Conservation (phyloP, 2,329 filamentous ascomycete species). For the Fusarium piperis region DNA sequence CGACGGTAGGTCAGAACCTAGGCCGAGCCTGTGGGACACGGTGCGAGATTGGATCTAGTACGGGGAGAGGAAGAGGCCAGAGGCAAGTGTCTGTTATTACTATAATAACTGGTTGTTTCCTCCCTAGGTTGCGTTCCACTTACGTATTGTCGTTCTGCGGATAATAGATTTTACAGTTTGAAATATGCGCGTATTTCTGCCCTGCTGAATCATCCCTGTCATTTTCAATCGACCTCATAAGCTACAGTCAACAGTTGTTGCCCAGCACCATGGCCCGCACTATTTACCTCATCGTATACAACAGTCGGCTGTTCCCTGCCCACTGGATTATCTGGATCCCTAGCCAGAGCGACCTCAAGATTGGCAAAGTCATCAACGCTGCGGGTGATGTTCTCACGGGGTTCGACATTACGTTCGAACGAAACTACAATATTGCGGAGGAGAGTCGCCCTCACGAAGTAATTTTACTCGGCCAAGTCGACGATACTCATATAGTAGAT, state of each 20-base stretch:
- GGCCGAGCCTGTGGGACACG: not conserved
- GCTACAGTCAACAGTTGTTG: not conserved
- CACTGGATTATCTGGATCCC: slow-evolving; percentile 12
- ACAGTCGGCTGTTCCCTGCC: slow-evolving; percentile 2
- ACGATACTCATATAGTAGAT: not conserved
- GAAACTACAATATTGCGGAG: slow-evolving; percentile 5
- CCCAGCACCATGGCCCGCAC: not conserved
- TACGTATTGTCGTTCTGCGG: not conserved
- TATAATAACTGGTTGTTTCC: not conserved
- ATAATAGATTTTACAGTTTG: not conserved
- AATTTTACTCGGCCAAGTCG: not conserved
- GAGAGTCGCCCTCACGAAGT: not conserved
- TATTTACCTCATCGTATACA: slow-evolving; percentile 8
- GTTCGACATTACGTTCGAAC: slow-evolving; percentile 1
- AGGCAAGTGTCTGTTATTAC: no score
- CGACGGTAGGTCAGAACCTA: not conserved
- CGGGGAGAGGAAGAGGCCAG: no score
- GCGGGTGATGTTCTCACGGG: not conserved
- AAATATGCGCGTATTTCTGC: not conserved
- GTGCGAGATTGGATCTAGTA: not conserved
- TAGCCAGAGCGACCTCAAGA: not conserved
- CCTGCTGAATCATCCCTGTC: not conserved
- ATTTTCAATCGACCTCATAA: not conserved
- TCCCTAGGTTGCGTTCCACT: not conserved
- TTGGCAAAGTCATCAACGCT: slow-evolving; percentile 7